These are phyloP conservation scores for Boletus tomentosulus DNA, from an alignment of 768 basidiomycete genomes.

Conservation along the genomic window DNA sequence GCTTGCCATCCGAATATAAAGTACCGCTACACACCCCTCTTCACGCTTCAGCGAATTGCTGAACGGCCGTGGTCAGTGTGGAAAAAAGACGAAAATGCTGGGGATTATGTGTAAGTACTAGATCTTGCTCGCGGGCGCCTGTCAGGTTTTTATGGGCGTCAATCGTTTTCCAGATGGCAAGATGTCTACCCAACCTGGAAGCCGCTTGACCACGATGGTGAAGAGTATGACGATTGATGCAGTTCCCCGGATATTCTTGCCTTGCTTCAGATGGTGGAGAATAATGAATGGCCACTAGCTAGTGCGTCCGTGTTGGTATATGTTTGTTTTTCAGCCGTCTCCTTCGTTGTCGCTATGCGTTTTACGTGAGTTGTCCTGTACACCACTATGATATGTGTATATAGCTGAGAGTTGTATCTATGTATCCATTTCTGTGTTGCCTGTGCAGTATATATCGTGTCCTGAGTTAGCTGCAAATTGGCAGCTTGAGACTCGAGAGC, in stretches of 20 bases:
- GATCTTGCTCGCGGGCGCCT: background rate
- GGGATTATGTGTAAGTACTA: constrained; percentile 8
- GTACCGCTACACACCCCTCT: constrained; percentile 8
- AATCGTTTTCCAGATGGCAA: constrained; percentile 6
- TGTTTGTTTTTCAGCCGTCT: no score
- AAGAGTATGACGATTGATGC: constrained; percentile 2
- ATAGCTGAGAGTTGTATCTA: no score
- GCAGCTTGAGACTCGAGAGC: no score
- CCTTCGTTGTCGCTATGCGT: no score
- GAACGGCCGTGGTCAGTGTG: background rate
- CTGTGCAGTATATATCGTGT: no score
- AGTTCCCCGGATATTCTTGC: background rate
- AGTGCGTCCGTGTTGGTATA: no score
- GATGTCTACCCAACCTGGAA: constrained; percentile 18
- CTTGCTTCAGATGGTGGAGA: background rate
- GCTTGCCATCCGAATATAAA: background rate
- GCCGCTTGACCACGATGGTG: constrained; percentile 16
- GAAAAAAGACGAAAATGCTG: constrained; percentile 2
- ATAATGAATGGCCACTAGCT: background rate
- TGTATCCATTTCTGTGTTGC: no score
- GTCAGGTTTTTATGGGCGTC: background rate
- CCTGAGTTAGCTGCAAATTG: no score
- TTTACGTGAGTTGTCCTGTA: no score
- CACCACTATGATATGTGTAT: no score
- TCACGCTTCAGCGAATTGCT: constrained; percentile 5